phyloP scores from a whole-genome alignment of 208 protist species.

The Borovskyia barvae region DNA sequence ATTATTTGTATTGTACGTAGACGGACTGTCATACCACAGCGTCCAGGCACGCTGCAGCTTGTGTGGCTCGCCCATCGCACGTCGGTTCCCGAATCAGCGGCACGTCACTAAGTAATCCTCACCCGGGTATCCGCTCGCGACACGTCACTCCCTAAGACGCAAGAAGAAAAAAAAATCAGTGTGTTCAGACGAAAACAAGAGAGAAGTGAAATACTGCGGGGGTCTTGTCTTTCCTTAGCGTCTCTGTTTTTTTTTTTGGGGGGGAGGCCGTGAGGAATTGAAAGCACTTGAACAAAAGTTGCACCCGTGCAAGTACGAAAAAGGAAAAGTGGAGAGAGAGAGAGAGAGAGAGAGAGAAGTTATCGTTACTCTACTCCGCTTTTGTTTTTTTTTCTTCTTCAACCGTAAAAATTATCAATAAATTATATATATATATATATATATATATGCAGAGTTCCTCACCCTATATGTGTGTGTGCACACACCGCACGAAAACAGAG shows the following conservation, averaged over 20 bases:
- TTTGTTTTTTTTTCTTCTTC: neutral
- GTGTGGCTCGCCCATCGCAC: slow-evolving; percentile 24
- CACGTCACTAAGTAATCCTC: too few relatives aligned
- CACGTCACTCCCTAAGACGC: neutral
- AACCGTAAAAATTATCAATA: too few relatives aligned
- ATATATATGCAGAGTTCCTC: too few relatives aligned
- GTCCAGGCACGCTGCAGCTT: slow-evolving; percentile 70
- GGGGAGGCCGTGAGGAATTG: neutral
- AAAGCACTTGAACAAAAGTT: too few relatives aligned
- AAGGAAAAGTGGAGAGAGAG: neutral
- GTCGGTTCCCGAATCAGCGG: neutral
- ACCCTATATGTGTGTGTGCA: too few relatives aligned
- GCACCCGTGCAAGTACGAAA: neutral
- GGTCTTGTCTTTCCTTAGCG: too few relatives aligned
- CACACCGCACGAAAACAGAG: too few relatives aligned
- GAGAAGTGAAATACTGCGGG: neutral
- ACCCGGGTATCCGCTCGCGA: too few relatives aligned
- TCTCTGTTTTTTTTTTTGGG: too few relatives aligned
- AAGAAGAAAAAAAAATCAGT: slow-evolving; percentile 18
- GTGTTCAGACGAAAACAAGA: neutral
- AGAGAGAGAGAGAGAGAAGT: neutral
- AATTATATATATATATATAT: too few relatives aligned
- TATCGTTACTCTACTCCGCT: neutral
- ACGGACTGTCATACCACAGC: slow-evolving; percentile 85
- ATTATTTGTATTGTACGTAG: slow-evolving; percentile 69